A percentile compares a stretch with the other conserved stretches of the same genome.
Conservation (phyloP, 1,139 yeast species). For the Taphrina confusa region DNA sequence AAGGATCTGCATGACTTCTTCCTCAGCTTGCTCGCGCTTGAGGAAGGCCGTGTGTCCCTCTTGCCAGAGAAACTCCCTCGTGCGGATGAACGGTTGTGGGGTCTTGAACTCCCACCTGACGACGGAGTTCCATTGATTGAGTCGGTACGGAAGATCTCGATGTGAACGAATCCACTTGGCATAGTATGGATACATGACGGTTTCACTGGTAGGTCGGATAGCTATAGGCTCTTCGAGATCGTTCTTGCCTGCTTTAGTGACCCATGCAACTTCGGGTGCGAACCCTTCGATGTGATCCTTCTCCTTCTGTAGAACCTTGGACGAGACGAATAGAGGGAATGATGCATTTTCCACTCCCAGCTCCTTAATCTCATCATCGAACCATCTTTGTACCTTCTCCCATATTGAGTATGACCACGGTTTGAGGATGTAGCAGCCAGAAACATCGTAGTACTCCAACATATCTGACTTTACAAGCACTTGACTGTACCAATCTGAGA, state of each 20-base stretch:
- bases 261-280: conserved; percentile 99
- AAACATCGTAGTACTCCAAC: conserved; percentile 94
- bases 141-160: conserved; percentile 92
- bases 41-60: conserved; percentile 99
- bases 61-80: conserved; percentile 99
- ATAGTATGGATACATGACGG: conserved; percentile 99
- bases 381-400: conserved; percentile 91
- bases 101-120: conserved; percentile 99
- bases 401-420: conserved; percentile 93
- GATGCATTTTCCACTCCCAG: conserved; percentile 93
- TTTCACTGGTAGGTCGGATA: conserved; percentile 98
- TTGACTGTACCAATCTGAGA: conserved; percentile 97
- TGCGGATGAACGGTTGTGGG: conserved; percentile 98
- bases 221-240: conserved; percentile 98
- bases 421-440: conserved; percentile 97
- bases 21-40: conserved; percentile 72
- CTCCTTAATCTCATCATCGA: conserved; percentile 74
- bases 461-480: conserved; percentile 93
- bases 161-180: conserved; percentile 99
- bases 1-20: conserved; percentile 82
- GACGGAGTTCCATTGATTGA: conserved; percentile 97
- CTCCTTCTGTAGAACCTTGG: conserved; percentile 89
- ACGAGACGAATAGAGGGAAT: conserved; percentile 98
- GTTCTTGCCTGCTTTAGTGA: conserved; percentile 89
- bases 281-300: conserved; percentile 99